Evolutionary conservation across 139 green algal genomes (phyloP).

Genomic region (Micractinium sp.): DNA sequence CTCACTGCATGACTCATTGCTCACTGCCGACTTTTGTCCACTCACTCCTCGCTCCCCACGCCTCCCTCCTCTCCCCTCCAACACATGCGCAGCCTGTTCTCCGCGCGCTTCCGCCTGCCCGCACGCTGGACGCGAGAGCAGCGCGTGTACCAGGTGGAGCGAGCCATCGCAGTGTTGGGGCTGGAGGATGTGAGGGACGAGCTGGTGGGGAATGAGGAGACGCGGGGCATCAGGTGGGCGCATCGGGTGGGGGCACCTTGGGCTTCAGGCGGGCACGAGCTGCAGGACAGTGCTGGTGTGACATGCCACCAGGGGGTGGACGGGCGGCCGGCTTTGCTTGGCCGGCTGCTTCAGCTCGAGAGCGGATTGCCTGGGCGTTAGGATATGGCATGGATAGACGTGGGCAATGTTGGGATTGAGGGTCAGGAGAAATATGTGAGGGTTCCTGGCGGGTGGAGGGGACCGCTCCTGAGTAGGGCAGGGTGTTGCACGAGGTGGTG

Average conservation of each 20-base stretch:
- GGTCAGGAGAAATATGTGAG: too few species aligned
- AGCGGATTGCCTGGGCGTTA: too few species aligned
- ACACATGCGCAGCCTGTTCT: slow-evolving; percentile 45
- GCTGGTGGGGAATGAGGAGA: slow-evolving; percentile 69
- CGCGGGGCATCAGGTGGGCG: slow-evolving; percentile 58
- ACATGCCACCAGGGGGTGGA: too few species aligned
- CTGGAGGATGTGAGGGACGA: slow-evolving; percentile 58
- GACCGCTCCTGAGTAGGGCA: too few species aligned
- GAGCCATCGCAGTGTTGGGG: slow-evolving; percentile 28
- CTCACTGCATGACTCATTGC: too few species aligned
- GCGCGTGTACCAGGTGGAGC: slow-evolving; percentile 47
- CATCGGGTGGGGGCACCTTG: slow-evolving; percentile 41
- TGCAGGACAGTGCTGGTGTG: too few species aligned
- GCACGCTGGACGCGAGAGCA: slow-evolving; percentile 25
- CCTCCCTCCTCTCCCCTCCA: neutral
- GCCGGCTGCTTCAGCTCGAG: too few species aligned
- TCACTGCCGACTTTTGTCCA: neutral
- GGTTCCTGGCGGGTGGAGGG: too few species aligned
- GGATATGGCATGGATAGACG: too few species aligned
- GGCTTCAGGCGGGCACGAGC: neutral
- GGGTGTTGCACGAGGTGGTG: neutral
- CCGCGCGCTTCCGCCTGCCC: slow-evolving; percentile 50
- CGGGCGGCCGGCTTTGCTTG: too few species aligned
- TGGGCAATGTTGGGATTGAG: too few species aligned
- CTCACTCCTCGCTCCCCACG: neutral